A percentile compares a stretch with the other conserved stretches of the same genome.
These are phyloP conservation scores for Neoascochyta sp. DNA, from an alignment of 2,329 filamentous ascomycete genomes.

Conservation along the genomic window DNA sequence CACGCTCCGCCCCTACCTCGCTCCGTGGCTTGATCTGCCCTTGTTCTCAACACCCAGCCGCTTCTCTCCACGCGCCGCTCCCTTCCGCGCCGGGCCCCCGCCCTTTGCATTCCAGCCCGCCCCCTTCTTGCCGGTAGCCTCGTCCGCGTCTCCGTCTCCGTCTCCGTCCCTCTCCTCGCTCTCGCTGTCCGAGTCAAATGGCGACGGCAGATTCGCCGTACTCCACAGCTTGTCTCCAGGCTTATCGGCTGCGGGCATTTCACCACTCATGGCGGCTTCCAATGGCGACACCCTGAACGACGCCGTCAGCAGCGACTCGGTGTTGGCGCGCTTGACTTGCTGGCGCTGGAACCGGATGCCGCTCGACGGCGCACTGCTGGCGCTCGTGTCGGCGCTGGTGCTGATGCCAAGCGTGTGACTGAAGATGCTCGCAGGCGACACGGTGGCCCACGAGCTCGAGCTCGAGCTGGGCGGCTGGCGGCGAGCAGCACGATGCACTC, in stretches of 20 bases:
- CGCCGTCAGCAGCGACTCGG: constrained; percentile 17
- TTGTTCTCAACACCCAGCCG: no score
- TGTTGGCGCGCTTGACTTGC: constrained; percentile 13
- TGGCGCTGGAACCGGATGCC: constrained; percentile 14
- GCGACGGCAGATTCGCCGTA: constrained; percentile 19
- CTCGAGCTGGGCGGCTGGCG: no score
- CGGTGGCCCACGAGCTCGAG: neutral
- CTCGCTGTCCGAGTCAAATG: constrained; percentile 22
- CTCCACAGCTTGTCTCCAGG: constrained; percentile 4
- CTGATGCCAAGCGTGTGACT: no score
- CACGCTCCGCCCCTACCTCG: no score
- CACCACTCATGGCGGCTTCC: constrained; percentile 5
- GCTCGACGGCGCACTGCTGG: constrained; percentile 3
- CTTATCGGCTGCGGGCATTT: constrained; percentile 6
- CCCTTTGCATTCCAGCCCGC: neutral
- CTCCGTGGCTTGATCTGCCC: no score
- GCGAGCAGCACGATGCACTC: constrained; percentile 6
- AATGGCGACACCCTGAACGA: constrained; percentile 9
- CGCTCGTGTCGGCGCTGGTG: constrained; percentile 5
- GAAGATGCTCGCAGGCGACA: constrained; percentile 1
- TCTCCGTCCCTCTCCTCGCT: constrained; percentile 14
- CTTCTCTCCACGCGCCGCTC: no score
- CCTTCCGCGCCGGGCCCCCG: no score
- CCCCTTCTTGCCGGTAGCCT: neutral
- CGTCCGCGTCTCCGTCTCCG: neutral